Base-by-base conservation (phyloP, 1,284 basidiomycete species). In the Filobasidium uniguttulatum region DNA sequence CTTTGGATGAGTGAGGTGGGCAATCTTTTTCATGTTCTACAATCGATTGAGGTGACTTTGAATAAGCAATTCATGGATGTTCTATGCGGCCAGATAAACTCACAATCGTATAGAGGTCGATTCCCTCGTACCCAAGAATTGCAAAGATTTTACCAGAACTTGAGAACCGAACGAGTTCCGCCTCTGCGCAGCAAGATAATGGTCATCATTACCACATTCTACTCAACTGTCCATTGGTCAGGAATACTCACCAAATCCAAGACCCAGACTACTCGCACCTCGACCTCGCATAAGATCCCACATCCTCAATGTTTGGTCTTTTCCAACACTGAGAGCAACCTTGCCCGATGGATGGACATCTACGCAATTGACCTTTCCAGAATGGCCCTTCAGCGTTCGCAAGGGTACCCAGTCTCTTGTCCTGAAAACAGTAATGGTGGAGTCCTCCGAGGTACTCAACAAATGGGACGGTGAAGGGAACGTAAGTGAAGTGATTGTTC, bases 231-330 rank as follows among this genome's bases (percentile, higher is more conserved):
- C 12, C 40, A 26, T n/a, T 15, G 8, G 35, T 12, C 31, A 2
- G 22, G 20, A 8, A 12, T 19, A 63, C 73, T 48, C 55, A 85
- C 86, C 87, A 70, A 82, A 82, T 15, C 85, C 85, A 4, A 94
- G 69, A 61, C 90, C 87, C 30, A 82, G 83, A 62, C 86, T 90
- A 3, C 87, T 87, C 12, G 81, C 80, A 2, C 86, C 86, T 63
- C 84, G 83, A 1, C 90, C 93, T 41, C 90, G 75, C 85, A 96
- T 94, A 40, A 98, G 72, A 72, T 98, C 93, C 93, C 93, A 98
- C 89, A 97, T 93, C 45, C 90, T 78, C 53, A 97, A 65, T 7
- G 85, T 88, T 55, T 79, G 75, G 63, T 98, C 93, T 60, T 83
- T 83, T 10, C 93, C 93, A 0, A 96, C 89, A 56, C 81, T 86